A percentile compares a stretch with the other conserved stretches of the same genome.
Evolutionary conservation across 2,329 filamentous ascomycete species (phyloP).

Genomic region (Diplodia sapinea): DNA sequence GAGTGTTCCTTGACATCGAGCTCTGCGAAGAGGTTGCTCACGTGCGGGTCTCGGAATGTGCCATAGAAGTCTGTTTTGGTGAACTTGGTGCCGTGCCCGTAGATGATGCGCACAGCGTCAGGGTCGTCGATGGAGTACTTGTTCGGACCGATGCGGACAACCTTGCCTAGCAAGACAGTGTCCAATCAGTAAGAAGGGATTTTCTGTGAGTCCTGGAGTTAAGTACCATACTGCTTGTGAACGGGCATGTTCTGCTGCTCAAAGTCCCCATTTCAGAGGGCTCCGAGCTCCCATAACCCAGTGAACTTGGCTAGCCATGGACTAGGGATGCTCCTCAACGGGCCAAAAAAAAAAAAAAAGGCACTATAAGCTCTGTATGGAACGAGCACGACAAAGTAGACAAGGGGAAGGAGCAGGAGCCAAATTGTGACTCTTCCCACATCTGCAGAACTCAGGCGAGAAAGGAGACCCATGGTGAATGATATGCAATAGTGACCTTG

Average conservation of each 20-base stretch:
- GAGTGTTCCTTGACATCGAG: constrained; percentile 11
- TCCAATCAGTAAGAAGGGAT: not conserved
- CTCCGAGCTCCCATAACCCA: constrained; percentile 35
- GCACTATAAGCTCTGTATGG: not conserved
- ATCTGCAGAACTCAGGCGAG: not conserved
- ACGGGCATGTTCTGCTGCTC: constrained; percentile 36
- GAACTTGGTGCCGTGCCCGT: constrained; percentile 51
- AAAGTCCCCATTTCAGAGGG: constrained; percentile 35
- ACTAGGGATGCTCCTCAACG: constrained; percentile 35
- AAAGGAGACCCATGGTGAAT: not conserved
- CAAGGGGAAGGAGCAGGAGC: not conserved
- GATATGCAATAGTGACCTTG: not conserved
- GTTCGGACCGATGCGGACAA: constrained; percentile 42
- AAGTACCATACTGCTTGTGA: constrained; percentile 30
- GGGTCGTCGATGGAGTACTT: constrained; percentile 43
- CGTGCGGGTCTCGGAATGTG: not conserved
- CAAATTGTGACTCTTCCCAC: not conserved
- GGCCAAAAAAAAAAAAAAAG: constrained; percentile 30
- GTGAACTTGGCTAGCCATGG: constrained; percentile 36
- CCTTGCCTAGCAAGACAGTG: constrained; percentile 5
- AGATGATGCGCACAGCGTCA: constrained; percentile 41
- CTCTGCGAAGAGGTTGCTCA: constrained; percentile 7
- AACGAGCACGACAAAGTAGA: not conserved
- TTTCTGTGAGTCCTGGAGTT: too few species aligned
- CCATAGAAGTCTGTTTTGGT: constrained; percentile 58